Evolutionary conservation across 176 grass and related monocot species (phyloP), one percentile per base, ranked within the genome.

Genomic region (Oryza rufipogon): DNA sequence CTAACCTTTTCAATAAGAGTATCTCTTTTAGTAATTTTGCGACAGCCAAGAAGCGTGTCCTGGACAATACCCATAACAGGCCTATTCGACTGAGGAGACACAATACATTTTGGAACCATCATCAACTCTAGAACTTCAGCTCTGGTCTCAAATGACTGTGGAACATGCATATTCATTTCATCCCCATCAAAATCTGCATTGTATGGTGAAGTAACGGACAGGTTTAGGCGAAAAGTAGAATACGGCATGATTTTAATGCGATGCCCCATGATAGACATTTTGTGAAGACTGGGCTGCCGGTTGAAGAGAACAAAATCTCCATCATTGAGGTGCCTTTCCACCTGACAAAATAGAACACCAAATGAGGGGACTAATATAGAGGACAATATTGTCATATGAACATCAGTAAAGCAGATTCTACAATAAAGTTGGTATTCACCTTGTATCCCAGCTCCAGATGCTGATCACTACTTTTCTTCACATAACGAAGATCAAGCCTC

Each of bases 81-180:
- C 47, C 93, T 90, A 90, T 98, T 98, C 20, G 96, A 69, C 73
- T 98, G 96, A 39, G 96, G 96, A 47, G 96, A 98, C 0, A 98
- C 96, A 12, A 98, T 98, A 42, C 93, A 98, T 91, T 98, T 98
- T n/a, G 96, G 96, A 66, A 98, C 96, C 93, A 98, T 98, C 96
- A 98, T 98, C 73, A 98, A 80, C 73, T 98, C 96, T 52, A 98
- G 70, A 67, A 98, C 96, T 89, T 98, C 96, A 45, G 96, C 89
- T 73, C 96, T 91, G n/a, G 96, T 93, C 90, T 98, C 96, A 85
- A 98, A 98, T 14, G 96, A 95, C 79, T 95, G 93, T 3, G 96
- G 96, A 46, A 98, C 93, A 90, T 98, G 96, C 96, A 98, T 98
- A 83, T 98, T 98, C 96, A 98, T 98, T 86, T 98, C 96, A 85